Evolutionary conservation across 176 grass and related monocot species (phyloP), one percentile per base, ranked within the genome.

Genomic region (Cymbopogon citratus): DNA sequence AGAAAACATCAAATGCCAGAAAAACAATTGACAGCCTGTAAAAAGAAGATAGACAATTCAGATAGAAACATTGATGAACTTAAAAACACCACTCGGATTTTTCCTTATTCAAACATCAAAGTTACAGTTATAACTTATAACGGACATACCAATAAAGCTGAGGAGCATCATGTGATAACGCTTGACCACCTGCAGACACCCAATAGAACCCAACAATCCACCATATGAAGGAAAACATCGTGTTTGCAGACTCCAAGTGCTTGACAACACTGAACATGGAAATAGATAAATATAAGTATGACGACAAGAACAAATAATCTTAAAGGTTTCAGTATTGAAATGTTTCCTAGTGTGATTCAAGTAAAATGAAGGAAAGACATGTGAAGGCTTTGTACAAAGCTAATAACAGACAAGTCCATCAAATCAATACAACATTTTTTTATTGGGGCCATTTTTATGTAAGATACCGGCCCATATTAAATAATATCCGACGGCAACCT

Each of bases 161-260:
- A 73, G 96, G 96, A 62, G 96, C 92, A 65, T 93, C 81, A 45
- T 65, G 85, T 19, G 87, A 83, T 80, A 98, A 80, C 63, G 81
- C 49, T 81, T 95, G 87, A 81, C 96, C 88, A 63, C 96, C 92
- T 77, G 83, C 87, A 82, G 96, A 98, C 33, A 98, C 84, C 96
- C 96, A 98, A 61, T 95, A 98, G 86, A 98, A 95, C 44, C 92
- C 96, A 78, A 91, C 85, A 59, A 98, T 93, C 96, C 96, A 95
- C 96, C 96, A 98, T 91, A 98, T 88, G 84, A 98, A 98, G 15
- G 96, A 98, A 88, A 95, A 91, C 92, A 98, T 98, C 3, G 92
- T 98, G 89, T 98, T 98, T 76, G 90, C 92, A 27, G 92, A 95
- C 81, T 98, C 96, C 80, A 98, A 71, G 71, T 98, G 87, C 81